These are phyloP conservation scores for Stentor coeruleus DNA, from an alignment of 73 alveolate species.

Conservation along the genomic window DNA sequence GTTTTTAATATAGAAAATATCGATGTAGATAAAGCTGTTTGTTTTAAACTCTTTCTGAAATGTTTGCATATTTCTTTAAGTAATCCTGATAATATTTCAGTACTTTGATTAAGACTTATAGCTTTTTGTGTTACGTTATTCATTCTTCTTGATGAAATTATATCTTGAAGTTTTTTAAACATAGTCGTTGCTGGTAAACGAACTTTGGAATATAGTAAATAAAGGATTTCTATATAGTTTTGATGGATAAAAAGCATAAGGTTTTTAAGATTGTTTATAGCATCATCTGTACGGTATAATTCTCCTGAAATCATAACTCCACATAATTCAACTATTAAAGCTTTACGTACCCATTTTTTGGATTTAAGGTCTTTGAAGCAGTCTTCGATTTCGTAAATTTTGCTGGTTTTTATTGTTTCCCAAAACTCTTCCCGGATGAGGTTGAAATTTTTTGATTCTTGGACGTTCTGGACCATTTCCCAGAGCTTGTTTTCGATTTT, in stretches of 20 bases:
- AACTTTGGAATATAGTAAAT: not conserved
- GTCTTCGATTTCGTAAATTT: not conserved
- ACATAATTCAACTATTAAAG: conserved; percentile 9
- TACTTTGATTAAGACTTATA: not conserved
- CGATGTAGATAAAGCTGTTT: not conserved
- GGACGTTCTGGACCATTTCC: not conserved
- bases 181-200: not conserved
- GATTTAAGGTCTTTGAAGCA: not conserved
- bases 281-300: not conserved
- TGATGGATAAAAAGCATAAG: not conserved
- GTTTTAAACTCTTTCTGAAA: not conserved
- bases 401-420: not conserved
- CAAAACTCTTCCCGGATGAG: not conserved
- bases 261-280: not conserved
- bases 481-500: not conserved
- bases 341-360: conserved; percentile 6
- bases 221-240: not conserved
- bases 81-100: not conserved
- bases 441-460: not conserved
- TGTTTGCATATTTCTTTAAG: conserved; percentile 17
- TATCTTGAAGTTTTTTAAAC: not conserved
- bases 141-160: not conserved
- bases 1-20: not conserved
- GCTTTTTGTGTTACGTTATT: not conserved
- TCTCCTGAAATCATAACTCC: conserved; percentile 4